Base-by-base conservation (phyloP, 139 green algal species). In the Picochlorum sp. region DNA sequence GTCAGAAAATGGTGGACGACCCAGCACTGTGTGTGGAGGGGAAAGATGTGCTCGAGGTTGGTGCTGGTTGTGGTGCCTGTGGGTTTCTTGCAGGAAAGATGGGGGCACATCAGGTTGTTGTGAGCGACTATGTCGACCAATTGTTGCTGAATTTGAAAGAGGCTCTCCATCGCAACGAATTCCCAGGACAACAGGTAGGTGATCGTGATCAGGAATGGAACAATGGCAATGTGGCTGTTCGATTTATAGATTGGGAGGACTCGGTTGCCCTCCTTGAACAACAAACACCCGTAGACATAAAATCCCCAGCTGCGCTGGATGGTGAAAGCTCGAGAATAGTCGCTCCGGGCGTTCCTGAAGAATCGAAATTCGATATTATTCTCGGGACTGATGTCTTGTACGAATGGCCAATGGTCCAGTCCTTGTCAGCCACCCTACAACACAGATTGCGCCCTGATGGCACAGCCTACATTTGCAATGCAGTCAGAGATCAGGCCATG, bases 381-480 rank as follows among this genome's bases (percentile, higher is more conserved):
- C 54, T 93, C 20, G 86, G 81, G 0, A 87, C 76, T 6, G 86
- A 93, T 58, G 70, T 92, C 9, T 76, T 93, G 73, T 93, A 93
- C 65, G 86, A 93, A 74, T 76, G 51, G 64, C 20, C 50, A 38
- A 73, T 67, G 60, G 61, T 41, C 1, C 15, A 58, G 30, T 50
- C 44, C 37, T 20, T 92, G 38, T 78, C 85, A 18, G 75, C 82
- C 37, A 81, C 81, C 10, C 16, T 92, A n/a, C 64, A 59, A 38
- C 79, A 87, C 51, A 59, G 83, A 4, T 58, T 90, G 28, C 37
- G 50, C 8, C 70, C 62, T 2, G 80, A 71, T 4, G 80, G 84
- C 6, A 50, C 58, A 6, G 75, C 76, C 18, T 63, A 90, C 62
- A 66, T 90, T 47, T 78, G 69, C 47, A 85, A 77, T 45, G 82